A percentile compares a stretch with the other conserved stretches of the same genome.
These are phyloP conservation scores for Linum lewisii DNA, from an alignment of 345 rosid genomes.

Conservation along the genomic window DNA sequence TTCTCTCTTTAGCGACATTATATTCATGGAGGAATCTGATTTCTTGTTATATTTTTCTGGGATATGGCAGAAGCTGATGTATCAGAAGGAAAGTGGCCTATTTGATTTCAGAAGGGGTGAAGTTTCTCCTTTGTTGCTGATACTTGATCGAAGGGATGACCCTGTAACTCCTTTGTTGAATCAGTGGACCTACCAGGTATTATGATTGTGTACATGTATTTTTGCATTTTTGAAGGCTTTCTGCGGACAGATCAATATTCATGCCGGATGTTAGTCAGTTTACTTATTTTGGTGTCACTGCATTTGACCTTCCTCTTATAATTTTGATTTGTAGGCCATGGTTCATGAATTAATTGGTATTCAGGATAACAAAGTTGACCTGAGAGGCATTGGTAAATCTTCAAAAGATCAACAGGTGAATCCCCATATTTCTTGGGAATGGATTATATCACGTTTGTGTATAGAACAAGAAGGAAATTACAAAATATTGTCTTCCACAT, in stretches of 20 bases:
- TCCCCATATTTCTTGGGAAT: constrained; percentile 1
- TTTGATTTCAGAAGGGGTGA: constrained; percentile 94
- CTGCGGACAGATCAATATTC: not conserved
- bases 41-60: constrained; percentile 10
- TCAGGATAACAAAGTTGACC: constrained; percentile 89
- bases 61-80: constrained; percentile 78
- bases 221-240: constrained; percentile 8
- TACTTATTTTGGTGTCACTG: constrained; percentile 4
- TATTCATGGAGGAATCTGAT: not conserved
- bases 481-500: not conserved
- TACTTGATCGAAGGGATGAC: constrained; percentile 93
- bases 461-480: constrained; percentile 1
- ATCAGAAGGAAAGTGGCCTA: constrained; percentile 94
- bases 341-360: constrained; percentile 89
- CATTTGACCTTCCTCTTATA: constrained; percentile 12
- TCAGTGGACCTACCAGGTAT: constrained; percentile 98
- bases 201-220: constrained; percentile 13
- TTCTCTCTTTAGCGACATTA: not conserved
- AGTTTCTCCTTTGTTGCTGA: constrained; percentile 68
- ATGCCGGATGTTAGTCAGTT: constrained; percentile 8
- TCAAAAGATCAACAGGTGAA: constrained; percentile 83
- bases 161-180: constrained; percentile 91
- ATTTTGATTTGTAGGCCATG: constrained; percentile 60
- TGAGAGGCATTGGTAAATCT: constrained; percentile 52
- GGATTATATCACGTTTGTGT: not conserved